Evolutionary conservation across 768 basidiomycete genomes (phyloP), one percentile per base, ranked within the genome.

Genomic region (Asterophora lycoperdoides): DNA sequence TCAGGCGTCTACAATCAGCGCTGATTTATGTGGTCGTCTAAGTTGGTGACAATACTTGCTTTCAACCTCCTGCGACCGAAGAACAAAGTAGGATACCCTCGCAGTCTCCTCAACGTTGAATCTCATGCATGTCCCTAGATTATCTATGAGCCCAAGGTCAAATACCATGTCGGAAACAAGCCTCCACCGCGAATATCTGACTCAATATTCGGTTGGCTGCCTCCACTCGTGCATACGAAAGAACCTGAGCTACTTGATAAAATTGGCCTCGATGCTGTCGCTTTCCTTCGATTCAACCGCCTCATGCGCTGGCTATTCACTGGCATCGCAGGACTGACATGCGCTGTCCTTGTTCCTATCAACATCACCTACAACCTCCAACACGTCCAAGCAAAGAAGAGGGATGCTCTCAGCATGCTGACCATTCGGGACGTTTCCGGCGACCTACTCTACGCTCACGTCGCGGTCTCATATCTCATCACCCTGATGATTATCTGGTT

Each of bases 81-180:
- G 57, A 94, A 96, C 75, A 92, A 89, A 77, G 88, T 84, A 60
- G 33, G 65, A 59, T 11, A 35, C 38, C 30, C 39, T 49, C 20
- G 35, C 37, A 20, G 23, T 23, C 28, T 18, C 28, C 14, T 42
- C 19, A 34, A 32, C 51, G 23, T 17, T 19, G 11, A 26, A 52
- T 19, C 51, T 62, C 33, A 62, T 48, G 7, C 20, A 18, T 32
- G 2, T 15, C 40, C 1, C 28, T 50, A 91, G 91, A 79, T 90
- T 53, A 81, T 93, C 50, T 95, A 95, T 61, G 89, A 93, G 63
- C 93, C 92, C 53, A 96, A 94, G 69, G 82, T 90, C 68, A 94
- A 94, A 67, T 94, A 93, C 62, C 89, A 90, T 60, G 74, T 79
- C 51, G 86, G 84, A 35, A 66, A 81, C 66, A 90, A 90, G 64